Conservation (phyloP, 306 rosid genomes). For the Hippophae rhamnoides region DNA sequence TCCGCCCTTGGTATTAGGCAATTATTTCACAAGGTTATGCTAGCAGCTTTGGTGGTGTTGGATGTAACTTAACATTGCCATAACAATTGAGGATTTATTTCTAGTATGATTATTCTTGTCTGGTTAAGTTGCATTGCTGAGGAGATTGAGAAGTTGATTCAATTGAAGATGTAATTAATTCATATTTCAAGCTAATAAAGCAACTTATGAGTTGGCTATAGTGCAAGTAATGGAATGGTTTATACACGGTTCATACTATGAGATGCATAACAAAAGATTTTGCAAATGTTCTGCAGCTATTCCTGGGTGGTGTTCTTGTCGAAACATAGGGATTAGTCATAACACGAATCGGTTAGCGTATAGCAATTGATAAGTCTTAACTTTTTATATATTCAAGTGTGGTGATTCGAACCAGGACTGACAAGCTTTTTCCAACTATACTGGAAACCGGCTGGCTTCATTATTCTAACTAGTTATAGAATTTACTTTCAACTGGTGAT, state of each 20-base stretch:
- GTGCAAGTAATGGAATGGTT: background rate
- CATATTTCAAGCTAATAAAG: background rate
- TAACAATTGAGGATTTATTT: no score
- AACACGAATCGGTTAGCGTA: background rate
- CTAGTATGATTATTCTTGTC: background rate
- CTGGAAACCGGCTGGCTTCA: no score
- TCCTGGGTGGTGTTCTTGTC: background rate
- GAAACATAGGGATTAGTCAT: background rate
- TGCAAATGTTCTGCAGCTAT: background rate
- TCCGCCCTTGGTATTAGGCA: no score
- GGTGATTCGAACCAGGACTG: no score
- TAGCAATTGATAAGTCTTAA: background rate
- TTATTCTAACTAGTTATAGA: no score
- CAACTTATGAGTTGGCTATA: background rate
- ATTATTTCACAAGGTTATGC: no score
- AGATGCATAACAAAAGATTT: background rate
- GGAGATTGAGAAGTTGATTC: background rate
- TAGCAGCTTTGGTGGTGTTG: background rate
- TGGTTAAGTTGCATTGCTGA: background rate
- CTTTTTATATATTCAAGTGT: background rate
- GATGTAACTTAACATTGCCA: background rate
- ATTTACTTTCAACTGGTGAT: no score
- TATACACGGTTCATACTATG: background rate
- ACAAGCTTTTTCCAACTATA: no score
- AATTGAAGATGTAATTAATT: background rate